phyloP scores from a whole-genome alignment of 2,329 filamentous ascomycete species.

The Leptographium wingfieldii region DNA sequence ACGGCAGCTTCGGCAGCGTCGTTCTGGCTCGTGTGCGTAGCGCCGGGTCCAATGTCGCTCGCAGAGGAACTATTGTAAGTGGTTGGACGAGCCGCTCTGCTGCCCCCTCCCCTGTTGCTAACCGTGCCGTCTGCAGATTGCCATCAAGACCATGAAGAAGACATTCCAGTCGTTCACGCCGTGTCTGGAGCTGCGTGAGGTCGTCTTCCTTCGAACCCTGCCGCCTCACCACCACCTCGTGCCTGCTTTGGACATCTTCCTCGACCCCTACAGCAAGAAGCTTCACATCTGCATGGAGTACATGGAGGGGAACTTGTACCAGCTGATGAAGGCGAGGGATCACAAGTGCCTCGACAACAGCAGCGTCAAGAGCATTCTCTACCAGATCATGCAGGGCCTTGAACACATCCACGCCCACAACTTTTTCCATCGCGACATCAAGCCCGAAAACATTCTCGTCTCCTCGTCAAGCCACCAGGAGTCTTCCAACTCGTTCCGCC shows the following conservation, averaged over 20 bases:
- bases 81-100: background rate
- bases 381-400: constrained; percentile 89
- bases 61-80: constrained; percentile 81
- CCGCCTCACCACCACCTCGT: constrained; percentile 84
- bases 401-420: constrained; percentile 95
- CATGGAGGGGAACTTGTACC: constrained; percentile 98
- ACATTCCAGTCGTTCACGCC: constrained; percentile 85
- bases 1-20: constrained; percentile 97
- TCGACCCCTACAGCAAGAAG: constrained; percentile 91
- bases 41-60: constrained; percentile 77
- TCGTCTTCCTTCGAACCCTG: constrained; percentile 87
- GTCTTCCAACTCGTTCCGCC: constrained; percentile 69
- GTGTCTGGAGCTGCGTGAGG: constrained; percentile 87
- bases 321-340: constrained; percentile 95
- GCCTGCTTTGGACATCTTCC: constrained; percentile 95
- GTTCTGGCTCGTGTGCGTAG: constrained; percentile 82
- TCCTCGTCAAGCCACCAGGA: constrained; percentile 82
- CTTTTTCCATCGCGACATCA: constrained; percentile 99
- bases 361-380: constrained; percentile 95
- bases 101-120: background rate
- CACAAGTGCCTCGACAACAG: constrained; percentile 84
- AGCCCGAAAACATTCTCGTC: constrained; percentile 96
- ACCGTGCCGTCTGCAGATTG: constrained; percentile 48
- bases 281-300: constrained; percentile 98
- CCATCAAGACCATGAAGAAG: constrained; percentile 99